These are phyloP conservation scores for Schrenkiella parvula DNA, from an alignment of 345 rosid genomes.

Conservation along the genomic window DNA sequence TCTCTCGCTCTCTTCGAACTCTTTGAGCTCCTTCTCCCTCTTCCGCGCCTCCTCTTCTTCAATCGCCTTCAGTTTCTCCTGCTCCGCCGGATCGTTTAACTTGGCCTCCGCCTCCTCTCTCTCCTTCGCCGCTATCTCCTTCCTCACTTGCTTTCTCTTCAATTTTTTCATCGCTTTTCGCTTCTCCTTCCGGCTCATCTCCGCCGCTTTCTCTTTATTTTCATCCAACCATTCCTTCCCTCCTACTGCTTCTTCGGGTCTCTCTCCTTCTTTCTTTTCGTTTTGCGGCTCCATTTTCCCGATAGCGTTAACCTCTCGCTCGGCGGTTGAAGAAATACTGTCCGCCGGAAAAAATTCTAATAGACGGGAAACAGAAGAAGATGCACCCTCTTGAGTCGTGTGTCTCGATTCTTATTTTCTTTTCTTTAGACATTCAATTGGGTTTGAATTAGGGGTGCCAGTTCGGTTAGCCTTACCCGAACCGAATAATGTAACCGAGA, in stretches of 20 bases:
- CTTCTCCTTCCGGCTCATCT: conserved; percentile 64
- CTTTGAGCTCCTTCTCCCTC: conserved; percentile 57
- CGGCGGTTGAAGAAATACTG: neutral
- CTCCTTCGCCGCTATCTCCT: conserved; percentile 64
- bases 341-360: neutral
- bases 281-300: conserved; percentile 7
- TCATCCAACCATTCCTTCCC: conserved; percentile 14
- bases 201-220: conserved; percentile 9
- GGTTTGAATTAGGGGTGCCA: neutral
- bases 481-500: neutral
- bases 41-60: conserved; percentile 59
- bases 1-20: conserved; percentile 80
- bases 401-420: neutral
- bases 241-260: neutral
- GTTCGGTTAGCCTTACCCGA: conserved; percentile 14
- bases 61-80: conserved; percentile 42
- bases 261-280: neutral
- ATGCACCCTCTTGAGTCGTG: neutral
- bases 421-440: neutral
- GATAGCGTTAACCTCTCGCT: conserved; percentile 7
- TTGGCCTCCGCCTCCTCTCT: conserved; percentile 55
- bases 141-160: conserved; percentile 74
- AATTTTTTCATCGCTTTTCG: conserved; percentile 73
- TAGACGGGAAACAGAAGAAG: neutral
- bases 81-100: conserved; percentile 67